Evolutionary conservation across 129 eudicot species (phyloP).

Genomic region (Helianthus tuberosus): DNA sequence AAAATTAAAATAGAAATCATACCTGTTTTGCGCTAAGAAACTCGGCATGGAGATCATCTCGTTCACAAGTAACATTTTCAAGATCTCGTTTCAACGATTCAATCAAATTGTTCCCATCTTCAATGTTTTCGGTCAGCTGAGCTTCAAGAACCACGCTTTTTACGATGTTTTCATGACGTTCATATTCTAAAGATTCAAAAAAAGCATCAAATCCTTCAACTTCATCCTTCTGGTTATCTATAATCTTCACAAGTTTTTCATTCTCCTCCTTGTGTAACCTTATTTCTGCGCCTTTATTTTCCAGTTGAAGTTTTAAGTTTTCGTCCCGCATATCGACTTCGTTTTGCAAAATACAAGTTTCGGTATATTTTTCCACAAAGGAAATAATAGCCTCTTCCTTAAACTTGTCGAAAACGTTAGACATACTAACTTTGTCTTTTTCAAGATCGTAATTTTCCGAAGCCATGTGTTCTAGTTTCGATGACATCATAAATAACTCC

Average conservation of each 20-base stretch:
- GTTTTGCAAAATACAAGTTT: no score
- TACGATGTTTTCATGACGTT: conserved; percentile 52
- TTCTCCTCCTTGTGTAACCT: conserved; percentile 7
- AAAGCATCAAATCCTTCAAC: conserved; percentile 25
- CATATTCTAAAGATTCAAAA: conserved; percentile 44
- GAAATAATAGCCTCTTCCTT: conserved; percentile 15
- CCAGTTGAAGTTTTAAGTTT: not conserved
- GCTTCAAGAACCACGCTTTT: conserved; percentile 47
- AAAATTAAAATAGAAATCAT: not conserved
- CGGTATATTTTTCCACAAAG: no score
- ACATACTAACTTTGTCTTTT: conserved; percentile 28
- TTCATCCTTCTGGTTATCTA: conserved; percentile 51
- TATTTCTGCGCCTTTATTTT: not conserved
- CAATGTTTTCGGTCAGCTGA: conserved; percentile 13
- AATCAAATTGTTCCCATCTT: conserved; percentile 19
- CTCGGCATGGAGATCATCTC: conserved; percentile 41
- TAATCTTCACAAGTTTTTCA: conserved; percentile 19
- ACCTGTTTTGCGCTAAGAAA: conserved; percentile 63
- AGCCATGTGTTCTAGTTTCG: conserved; percentile 25
- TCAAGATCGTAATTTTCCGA: conserved; percentile 29
- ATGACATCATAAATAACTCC: conserved; percentile 21
- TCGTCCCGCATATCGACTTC: not conserved
- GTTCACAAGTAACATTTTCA: conserved; percentile 48
- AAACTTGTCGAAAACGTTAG: conserved; percentile 23
- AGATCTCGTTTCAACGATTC: conserved; percentile 51